These are phyloP conservation scores for Botrytis cinerea DNA, from an alignment of 2,329 filamentous ascomycete genomes.

Conservation along the genomic window DNA sequence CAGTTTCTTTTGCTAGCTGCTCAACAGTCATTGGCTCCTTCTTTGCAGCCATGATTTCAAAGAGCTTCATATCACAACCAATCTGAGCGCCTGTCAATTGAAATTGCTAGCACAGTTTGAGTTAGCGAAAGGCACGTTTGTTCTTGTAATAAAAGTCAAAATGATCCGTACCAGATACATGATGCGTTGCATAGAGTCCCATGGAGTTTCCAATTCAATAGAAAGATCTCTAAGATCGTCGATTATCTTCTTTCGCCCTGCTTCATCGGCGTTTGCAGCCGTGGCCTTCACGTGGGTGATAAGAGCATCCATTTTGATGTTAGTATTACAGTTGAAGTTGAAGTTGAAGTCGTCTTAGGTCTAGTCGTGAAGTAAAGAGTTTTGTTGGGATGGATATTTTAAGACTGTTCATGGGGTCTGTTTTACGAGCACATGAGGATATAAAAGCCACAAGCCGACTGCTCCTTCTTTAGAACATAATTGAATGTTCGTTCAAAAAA, in stretches of 20 bases:
- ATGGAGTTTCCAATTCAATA: conserved; percentile 22
- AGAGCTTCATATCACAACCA: conserved; percentile 18
- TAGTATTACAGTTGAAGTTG: neutral
- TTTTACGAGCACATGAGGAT: neutral
- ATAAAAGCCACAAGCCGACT: neutral
- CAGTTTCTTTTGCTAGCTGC: conserved; percentile 1
- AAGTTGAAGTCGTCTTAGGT: neutral
- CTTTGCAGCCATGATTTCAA: neutral
- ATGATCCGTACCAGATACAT: conserved; percentile 13
- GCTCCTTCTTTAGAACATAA: neutral
- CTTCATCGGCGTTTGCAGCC: conserved; percentile 11
- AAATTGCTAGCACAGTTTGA: conserved; percentile 2
- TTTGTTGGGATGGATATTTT: neutral
- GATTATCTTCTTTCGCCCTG: conserved; percentile 17
- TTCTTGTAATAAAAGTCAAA: neutral
- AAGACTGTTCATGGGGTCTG: neutral
- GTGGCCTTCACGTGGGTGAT: conserved; percentile 2
- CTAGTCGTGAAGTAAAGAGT: neutral
- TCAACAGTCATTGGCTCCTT: conserved; percentile 15
- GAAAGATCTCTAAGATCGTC: conserved; percentile 21
- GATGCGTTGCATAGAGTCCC: conserved; percentile 23
- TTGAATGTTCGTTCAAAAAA: neutral
- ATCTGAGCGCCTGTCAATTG: conserved; percentile 19
- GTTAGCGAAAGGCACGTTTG: neutral
- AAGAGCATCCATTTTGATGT: conserved; percentile 11